Evolutionary conservation across 2,329 filamentous ascomycete species (phyloP), one percentile per base, ranked within the genome.

Genomic region (Lasiodiplodia citricola): DNA sequence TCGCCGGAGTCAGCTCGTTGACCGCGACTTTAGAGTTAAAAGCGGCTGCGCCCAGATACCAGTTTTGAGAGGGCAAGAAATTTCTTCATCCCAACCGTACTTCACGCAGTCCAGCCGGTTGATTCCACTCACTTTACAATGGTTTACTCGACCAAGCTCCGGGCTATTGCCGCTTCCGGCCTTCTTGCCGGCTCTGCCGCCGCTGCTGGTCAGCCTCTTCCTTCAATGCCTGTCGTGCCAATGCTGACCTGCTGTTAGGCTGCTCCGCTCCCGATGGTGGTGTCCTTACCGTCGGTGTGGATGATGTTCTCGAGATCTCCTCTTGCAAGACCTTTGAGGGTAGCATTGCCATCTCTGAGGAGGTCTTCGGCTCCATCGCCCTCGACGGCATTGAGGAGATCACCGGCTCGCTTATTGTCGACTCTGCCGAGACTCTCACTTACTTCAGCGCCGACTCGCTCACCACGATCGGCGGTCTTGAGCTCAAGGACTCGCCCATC

Each of bases 331-430:
- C 63, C 16, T 66, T 66, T 18, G 47, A 55, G 14, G 63, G 63
- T 11, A 66, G 50, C 63, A 56, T 56, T 41, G 31, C 35, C 51
- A 66, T 66, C 38, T 21, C 63, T 10, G 41, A 89, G 35, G 63
- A 66, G n/a, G 50, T 41, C 23, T 66, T 51, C 51, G 63, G 55
- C 51, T 55, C 51, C 23, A 55, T 66, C 38, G 31, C 35, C 14
- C 63, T 66, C 7, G 63, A 66, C 14, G 63, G 63, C 35, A 31
- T 66, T 23, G 63, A 66, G 51, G 63, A 66, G 63, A 66, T 66
- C 52, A 66, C 63, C 35, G 63, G 63, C 50, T 55, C 31, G n/a
- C 63, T 66, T 23, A 38, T 21, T 23, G 35, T 66, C 52, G 63
- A 66, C 35, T 52, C 51, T 4, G 51, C 63, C 35, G 50, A 55